A percentile compares a stretch with the other conserved stretches of the same genome.
Conservation (phyloP, 257 asterid genomes). For the Solanum chiquidenum region DNA sequence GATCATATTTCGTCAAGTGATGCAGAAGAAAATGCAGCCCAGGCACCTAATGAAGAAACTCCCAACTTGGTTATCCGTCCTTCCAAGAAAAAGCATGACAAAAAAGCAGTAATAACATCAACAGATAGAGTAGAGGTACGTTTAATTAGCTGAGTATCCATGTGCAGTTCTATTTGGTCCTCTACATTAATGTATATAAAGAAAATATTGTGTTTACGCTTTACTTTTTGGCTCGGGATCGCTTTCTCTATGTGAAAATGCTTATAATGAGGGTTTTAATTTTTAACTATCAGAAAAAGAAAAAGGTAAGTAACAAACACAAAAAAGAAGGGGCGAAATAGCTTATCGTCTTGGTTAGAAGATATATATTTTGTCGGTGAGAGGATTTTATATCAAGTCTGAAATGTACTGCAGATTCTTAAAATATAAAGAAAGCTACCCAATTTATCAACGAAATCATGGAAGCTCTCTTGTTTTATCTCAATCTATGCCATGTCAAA, state of each 20-base stretch:
- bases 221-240: background rate
- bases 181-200: background rate
- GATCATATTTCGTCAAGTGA: conserved; percentile 22
- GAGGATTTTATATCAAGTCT: background rate
- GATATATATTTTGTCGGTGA: background rate
- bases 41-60: conserved; percentile 16
- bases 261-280: background rate
- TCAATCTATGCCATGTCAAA: background rate
- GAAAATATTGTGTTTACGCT: background rate
- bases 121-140: conserved; percentile 8
- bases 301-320: background rate
- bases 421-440: background rate
- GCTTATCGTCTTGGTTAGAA: background rate
- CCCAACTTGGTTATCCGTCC: conserved; percentile 19
- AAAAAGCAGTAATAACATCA: conserved; percentile 15
- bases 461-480: background rate
- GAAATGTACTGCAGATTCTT: background rate
- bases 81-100: conserved; percentile 31
- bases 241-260: background rate
- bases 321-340: background rate
- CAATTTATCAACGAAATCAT: background rate
- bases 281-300: background rate
- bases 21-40: conserved; percentile 11
- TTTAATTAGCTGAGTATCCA: conserved; percentile 7
- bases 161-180: conserved; percentile 27